Percentiles rank a stretch among this genome's conserved stretches.
phyloP scores from a whole-genome alignment of 495 filamentous ascomycete genomes.

The Mytilinidion resinicola region DNA sequence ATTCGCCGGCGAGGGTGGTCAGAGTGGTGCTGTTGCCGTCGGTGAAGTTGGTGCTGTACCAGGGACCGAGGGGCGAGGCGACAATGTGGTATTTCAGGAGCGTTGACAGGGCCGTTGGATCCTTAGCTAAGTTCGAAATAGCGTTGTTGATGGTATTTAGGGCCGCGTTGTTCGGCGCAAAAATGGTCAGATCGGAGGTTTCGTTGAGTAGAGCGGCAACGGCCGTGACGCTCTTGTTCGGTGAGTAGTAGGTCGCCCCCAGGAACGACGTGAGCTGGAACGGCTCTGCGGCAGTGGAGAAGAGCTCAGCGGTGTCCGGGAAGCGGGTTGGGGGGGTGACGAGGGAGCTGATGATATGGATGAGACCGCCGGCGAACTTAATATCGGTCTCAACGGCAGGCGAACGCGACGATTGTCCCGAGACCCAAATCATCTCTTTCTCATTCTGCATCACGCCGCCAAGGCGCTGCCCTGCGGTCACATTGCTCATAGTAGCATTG shows the following conservation, averaged over 20 bases:
- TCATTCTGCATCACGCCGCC: neutral
- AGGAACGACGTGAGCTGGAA: neutral
- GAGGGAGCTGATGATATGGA: constrained; percentile 53
- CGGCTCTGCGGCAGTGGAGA: neutral
- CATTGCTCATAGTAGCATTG: constrained; percentile 42
- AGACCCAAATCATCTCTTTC: neutral
- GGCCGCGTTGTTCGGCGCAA: constrained; percentile 25
- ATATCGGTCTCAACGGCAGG: constrained; percentile 44
- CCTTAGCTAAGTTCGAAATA: neutral
- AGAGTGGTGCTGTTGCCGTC: constrained; percentile 11
- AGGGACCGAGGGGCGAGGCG: neutral
- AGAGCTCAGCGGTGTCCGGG: neutral
- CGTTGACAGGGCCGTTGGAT: constrained; percentile 2
- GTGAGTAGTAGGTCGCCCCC: neutral
- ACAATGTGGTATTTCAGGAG: constrained; percentile 22
- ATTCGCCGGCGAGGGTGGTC: constrained; percentile 4
- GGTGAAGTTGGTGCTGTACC: constrained; percentile 5
- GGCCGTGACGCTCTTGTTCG: neutral
- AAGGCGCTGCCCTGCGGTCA: constrained; percentile 46
- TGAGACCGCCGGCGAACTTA: constrained; percentile 56
- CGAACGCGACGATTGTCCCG: neutral
- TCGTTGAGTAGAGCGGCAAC: constrained; percentile 1
- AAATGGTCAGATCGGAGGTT: constrained; percentile 22
- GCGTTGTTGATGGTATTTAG: constrained; percentile 1
- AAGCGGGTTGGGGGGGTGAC: neutral